Conservation (phyloP, 176 grass and related monocot species). For the Cenchrus purpureus region DNA sequence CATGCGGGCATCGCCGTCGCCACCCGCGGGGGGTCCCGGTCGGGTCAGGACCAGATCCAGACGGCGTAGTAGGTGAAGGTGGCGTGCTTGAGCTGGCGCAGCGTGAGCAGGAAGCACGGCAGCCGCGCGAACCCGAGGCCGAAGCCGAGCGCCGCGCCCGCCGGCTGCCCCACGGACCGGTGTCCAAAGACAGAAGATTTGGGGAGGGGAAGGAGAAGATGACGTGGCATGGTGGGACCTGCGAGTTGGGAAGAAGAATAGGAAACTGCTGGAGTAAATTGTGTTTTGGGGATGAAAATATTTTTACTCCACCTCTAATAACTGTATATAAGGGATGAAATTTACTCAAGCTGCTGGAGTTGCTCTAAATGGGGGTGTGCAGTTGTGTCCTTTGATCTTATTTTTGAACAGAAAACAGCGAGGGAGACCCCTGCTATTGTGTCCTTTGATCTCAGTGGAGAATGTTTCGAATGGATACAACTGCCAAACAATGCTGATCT, state of each 20-base stretch:
- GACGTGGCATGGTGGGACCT: too few species aligned
- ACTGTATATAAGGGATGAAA: too few species aligned
- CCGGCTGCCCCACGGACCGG: constrained; percentile 10
- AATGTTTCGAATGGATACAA: constrained; percentile 10
- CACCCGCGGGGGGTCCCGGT: too few species aligned
- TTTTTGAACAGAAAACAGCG: too few species aligned
- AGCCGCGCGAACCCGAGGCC: constrained; percentile 40
- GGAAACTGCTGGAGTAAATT: too few species aligned
- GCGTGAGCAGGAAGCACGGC: constrained; percentile 45
- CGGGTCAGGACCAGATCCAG: constrained; percentile 39
- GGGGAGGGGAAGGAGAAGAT: too few species aligned
- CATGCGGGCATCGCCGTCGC: neutral
- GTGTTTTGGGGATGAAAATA: too few species aligned
- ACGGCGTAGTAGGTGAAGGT: constrained; percentile 38
- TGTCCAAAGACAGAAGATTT: too few species aligned
- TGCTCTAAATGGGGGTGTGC: neutral
- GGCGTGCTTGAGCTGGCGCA: constrained; percentile 44
- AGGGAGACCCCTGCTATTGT: neutral
- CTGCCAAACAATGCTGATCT: neutral
- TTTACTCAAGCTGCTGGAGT: too few species aligned
- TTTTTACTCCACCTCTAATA: too few species aligned
- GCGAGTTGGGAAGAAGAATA: too few species aligned
- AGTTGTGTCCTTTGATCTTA: neutral
- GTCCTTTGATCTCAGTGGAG: neutral
- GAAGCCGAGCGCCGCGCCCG: neutral